phyloP scores from a whole-genome alignment of 2,329 filamentous ascomycete species.

The Knufia petricola region DNA sequence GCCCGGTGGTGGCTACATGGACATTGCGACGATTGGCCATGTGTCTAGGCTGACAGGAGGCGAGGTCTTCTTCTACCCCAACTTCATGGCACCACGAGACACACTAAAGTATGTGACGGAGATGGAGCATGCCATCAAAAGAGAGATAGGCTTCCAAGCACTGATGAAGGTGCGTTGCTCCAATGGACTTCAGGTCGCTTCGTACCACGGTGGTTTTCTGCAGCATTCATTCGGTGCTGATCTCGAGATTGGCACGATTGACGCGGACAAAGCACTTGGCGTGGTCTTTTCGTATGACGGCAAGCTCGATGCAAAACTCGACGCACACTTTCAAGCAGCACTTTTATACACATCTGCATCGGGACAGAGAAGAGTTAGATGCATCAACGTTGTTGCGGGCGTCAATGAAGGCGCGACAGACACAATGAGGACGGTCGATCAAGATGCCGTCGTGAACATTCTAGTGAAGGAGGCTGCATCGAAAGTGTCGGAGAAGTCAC shows the following conservation, averaged over 20 bases:
- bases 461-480: constrained; percentile 85
- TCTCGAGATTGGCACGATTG: constrained; percentile 83
- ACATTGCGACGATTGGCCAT: constrained; percentile 85
- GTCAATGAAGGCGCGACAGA: constrained; percentile 79
- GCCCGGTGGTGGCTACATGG: constrained; percentile 80
- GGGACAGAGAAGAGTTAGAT: constrained; percentile 82
- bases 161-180: constrained; percentile 98
- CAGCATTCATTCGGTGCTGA: constrained; percentile 94
- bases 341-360: constrained; percentile 86
- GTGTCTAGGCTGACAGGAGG: constrained; percentile 83
- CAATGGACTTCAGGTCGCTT: constrained; percentile 83
- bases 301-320: constrained; percentile 91
- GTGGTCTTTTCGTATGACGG: constrained; percentile 93
- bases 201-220: constrained; percentile 94
- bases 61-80: constrained; percentile 93
- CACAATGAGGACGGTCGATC: constrained; percentile 83
- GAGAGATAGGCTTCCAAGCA: constrained; percentile 90
- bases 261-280: constrained; percentile 85
- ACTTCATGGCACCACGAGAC: constrained; percentile 83
- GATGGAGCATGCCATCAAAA: constrained; percentile 72
- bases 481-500: constrained; percentile 64
- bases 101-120: constrained; percentile 74
- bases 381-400: constrained; percentile 85
- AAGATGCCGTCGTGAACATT: constrained; percentile 81
- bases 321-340: constrained; percentile 95